These are phyloP conservation scores for Cyberlindnera sargentensis DNA, from an alignment of 805 yeast species.

Conservation along the genomic window DNA sequence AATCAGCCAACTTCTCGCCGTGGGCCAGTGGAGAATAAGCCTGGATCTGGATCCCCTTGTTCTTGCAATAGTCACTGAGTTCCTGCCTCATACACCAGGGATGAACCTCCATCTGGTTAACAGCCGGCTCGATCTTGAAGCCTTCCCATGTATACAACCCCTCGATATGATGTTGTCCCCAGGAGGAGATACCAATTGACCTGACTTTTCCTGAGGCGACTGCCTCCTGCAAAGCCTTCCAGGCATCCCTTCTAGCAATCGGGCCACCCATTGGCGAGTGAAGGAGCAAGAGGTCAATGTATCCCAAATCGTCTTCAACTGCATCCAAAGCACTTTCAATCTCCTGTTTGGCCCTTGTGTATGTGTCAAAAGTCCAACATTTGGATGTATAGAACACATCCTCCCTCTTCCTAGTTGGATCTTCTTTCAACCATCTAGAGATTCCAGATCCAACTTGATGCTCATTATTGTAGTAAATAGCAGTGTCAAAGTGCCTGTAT, in stretches of 20 bases:
- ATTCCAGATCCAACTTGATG: slow-evolving; percentile 54
- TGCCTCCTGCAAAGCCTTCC: slow-evolving; percentile 72
- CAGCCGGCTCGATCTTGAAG: slow-evolving; percentile 52
- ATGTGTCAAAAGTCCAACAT: slow-evolving; percentile 49
- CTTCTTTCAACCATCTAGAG: slow-evolving; percentile 40
- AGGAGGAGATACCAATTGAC: slow-evolving; percentile 76
- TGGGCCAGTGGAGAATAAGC: slow-evolving; percentile 65
- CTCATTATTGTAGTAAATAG: slow-evolving; percentile 63
- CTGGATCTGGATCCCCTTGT: slow-evolving; percentile 42
- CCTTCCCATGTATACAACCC: slow-evolving; percentile 57
- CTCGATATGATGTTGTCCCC: slow-evolving; percentile 54
- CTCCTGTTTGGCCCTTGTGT: slow-evolving; percentile 48
- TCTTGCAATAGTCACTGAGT: slow-evolving; percentile 36
- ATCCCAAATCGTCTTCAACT: slow-evolving; percentile 45
- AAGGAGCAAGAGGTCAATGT: slow-evolving; percentile 65
- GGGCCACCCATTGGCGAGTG: slow-evolving; percentile 57
- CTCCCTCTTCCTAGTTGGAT: slow-evolving; percentile 38
- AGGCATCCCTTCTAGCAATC: slow-evolving; percentile 52
- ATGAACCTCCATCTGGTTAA: slow-evolving; percentile 62
- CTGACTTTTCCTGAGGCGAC: slow-evolving; percentile 52
- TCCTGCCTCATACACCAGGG: slow-evolving; percentile 41
- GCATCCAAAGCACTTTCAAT: slow-evolving; percentile 46
- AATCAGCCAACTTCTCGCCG: slow-evolving; percentile 40
- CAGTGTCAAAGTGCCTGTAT: slow-evolving; percentile 71
- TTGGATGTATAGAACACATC: slow-evolving; percentile 65